These are phyloP conservation scores for Canariomyces notabilis DNA, from an alignment of 2,329 filamentous ascomycete genomes.

Conservation along the genomic window DNA sequence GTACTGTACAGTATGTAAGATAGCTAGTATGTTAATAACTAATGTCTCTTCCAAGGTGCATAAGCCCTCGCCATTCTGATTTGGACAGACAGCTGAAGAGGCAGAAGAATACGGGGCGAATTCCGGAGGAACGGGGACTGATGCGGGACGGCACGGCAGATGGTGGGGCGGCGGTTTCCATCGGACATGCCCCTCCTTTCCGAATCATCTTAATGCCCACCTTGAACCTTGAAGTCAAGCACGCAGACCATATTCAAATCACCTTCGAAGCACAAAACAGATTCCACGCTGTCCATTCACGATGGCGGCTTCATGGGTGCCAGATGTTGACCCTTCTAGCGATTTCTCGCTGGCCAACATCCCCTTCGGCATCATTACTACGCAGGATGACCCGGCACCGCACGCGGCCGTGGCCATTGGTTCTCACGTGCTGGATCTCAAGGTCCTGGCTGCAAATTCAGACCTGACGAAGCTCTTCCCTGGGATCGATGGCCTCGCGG, in stretches of 20 bases:
- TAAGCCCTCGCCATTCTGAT: too few relatives aligned
- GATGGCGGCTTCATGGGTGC: constrained; percentile 26
- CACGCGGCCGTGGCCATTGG: constrained; percentile 64
- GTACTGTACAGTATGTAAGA: too few relatives aligned
- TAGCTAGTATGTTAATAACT: too few relatives aligned
- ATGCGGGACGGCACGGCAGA: neutral
- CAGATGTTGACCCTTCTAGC: constrained; percentile 38
- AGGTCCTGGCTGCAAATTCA: constrained; percentile 51
- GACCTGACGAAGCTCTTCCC: constrained; percentile 46
- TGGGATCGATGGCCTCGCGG: constrained; percentile 9
- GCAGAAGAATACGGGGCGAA: neutral
- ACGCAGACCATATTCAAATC: neutral
- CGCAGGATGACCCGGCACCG: constrained; percentile 36
- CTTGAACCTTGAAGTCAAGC: too few relatives aligned
- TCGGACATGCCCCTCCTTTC: constrained; percentile 7
- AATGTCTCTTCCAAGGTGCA: too few relatives aligned
- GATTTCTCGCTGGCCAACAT: constrained; percentile 72
- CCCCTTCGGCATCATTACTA: constrained; percentile 70
- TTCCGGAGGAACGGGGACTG: neutral
- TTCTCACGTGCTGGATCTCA: constrained; percentile 60
- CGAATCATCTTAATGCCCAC: too few relatives aligned
- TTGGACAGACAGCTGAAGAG: neutral
- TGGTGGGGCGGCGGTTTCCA: constrained; percentile 9
- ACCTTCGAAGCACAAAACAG: neutral
- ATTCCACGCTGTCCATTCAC: too few relatives aligned